phyloP scores from a whole-genome alignment of 164 flowering plant genomes.

The Platanus orientalis region DNA sequence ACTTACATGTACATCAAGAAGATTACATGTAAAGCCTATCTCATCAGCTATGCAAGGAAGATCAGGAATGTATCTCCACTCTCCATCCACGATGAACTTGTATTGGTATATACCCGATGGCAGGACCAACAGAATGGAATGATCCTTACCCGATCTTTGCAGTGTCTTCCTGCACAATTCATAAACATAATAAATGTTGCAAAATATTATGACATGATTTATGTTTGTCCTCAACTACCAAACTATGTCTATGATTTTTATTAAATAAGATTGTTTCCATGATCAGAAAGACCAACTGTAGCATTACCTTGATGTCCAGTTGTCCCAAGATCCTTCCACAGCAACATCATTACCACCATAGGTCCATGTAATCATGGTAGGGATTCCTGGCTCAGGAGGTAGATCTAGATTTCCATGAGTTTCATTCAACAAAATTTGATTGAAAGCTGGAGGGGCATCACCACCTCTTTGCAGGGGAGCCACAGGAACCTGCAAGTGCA shows the following conservation, averaged over 20 bases:
- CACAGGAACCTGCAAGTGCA: slow-evolving; percentile 73
- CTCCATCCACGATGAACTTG: slow-evolving; percentile 83
- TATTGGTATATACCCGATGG: slow-evolving; percentile 85
- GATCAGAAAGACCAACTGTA: background rate
- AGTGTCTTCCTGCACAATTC: slow-evolving; percentile 50
- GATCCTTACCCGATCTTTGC: slow-evolving; percentile 83
- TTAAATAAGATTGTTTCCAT: background rate
- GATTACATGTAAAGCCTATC: slow-evolving; percentile 51
- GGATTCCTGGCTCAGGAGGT: slow-evolving; percentile 59
- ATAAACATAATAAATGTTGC: slow-evolving; percentile 1
- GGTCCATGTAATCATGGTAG: slow-evolving; percentile 78
- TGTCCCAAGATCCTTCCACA: slow-evolving; percentile 97
- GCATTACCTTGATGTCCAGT: slow-evolving; percentile 68
- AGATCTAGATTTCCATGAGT: slow-evolving; percentile 31
- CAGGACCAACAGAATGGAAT: slow-evolving; percentile 64
- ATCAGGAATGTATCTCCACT: slow-evolving; percentile 75
- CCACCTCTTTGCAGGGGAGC: slow-evolving; percentile 60
- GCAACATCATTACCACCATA: slow-evolving; percentile 72
- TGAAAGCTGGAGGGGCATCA: slow-evolving; percentile 36
- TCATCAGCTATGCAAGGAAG: slow-evolving; percentile 70
- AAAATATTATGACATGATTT: no score
- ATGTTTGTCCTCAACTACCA: background rate
- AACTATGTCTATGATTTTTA: background rate
- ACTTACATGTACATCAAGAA: slow-evolving; percentile 85
- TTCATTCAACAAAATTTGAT: slow-evolving; percentile 45